A percentile compares a stretch with the other conserved stretches of the same genome.
Evolutionary conservation across 768 basidiomycete genomes (phyloP).

Genomic region (Amanita pallidorosea): DNA sequence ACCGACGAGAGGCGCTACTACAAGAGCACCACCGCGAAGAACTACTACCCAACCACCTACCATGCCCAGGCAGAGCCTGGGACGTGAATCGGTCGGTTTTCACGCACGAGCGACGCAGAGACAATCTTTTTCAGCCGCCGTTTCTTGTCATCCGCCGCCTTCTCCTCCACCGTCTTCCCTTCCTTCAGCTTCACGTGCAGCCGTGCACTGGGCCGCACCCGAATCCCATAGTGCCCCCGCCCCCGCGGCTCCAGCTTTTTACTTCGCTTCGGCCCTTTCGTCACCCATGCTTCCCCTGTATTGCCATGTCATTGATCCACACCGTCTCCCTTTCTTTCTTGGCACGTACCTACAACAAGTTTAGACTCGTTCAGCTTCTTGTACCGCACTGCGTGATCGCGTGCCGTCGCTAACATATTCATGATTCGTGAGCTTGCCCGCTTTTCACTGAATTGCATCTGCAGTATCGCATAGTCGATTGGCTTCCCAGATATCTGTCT

Average conservation of each 20-base stretch:
- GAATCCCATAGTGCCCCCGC: constrained; percentile 70
- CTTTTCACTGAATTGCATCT: constrained; percentile 96
- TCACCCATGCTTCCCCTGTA: constrained; percentile 89
- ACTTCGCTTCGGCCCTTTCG: constrained; percentile 58
- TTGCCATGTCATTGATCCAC: not conserved
- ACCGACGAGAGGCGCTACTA: too few relatives aligned
- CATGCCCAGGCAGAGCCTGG: constrained; percentile 67
- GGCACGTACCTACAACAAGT: constrained; percentile 70
- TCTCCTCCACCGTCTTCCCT: constrained; percentile 67
- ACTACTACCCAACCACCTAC: too few relatives aligned
- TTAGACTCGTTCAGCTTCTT: constrained; percentile 64
- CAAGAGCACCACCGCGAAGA: too few relatives aligned
- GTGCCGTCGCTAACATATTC: constrained; percentile 80
- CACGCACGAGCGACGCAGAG: constrained; percentile 69
- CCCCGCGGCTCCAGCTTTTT: constrained; percentile 75
- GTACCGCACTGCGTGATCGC: constrained; percentile 71
- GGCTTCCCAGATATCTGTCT: constrained; percentile 85
- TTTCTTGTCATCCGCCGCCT: constrained; percentile 47
- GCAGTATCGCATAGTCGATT: constrained; percentile 89
- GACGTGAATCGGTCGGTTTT: constrained; percentile 72
- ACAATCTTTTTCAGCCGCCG: constrained; percentile 69
- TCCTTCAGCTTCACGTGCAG: constrained; percentile 71
- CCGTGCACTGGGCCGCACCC: constrained; percentile 64
- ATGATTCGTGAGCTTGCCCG: constrained; percentile 77
- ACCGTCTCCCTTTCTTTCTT: not conserved